Evolutionary conservation across 768 basidiomycete genomes (phyloP).

Genomic region (Termitomyces bulborhizus): DNA sequence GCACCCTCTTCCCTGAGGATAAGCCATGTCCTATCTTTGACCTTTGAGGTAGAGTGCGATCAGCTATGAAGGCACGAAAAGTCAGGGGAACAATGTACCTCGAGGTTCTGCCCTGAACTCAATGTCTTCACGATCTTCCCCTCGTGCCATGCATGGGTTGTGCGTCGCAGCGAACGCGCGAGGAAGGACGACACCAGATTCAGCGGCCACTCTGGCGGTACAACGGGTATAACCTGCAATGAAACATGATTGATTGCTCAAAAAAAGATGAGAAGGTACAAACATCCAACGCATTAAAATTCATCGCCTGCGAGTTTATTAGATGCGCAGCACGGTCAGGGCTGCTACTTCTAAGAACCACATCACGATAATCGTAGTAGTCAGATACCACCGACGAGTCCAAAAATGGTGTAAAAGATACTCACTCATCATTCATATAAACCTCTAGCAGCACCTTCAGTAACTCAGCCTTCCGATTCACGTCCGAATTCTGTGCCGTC

Average conservation of each 20-base stretch:
- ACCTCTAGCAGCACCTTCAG: slow-evolving; percentile 72
- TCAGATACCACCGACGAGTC: no score
- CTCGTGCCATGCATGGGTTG: slow-evolving; percentile 65
- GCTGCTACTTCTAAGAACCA: slow-evolving; percentile 37
- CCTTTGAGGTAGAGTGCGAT: slow-evolving; percentile 22
- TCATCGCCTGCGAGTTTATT: slow-evolving; percentile 74
- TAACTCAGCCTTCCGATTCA: slow-evolving; percentile 46
- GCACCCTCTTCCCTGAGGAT: slow-evolving; percentile 58
- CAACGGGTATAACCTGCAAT: slow-evolving; percentile 49
- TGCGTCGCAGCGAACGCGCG: slow-evolving; percentile 68
- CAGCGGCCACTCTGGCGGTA: slow-evolving; percentile 77
- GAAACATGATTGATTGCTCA: neutral
- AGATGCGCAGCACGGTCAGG: slow-evolving; percentile 59
- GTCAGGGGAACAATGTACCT: slow-evolving; percentile 27
- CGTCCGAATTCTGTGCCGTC: slow-evolving; percentile 28
- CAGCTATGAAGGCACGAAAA: neutral
- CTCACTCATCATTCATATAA: slow-evolving; percentile 75
- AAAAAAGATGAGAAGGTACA: slow-evolving; percentile 17
- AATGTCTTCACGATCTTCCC: slow-evolving; percentile 74
- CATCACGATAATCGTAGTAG: neutral
- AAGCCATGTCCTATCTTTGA: slow-evolving; percentile 54
- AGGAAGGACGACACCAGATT: slow-evolving; percentile 70
- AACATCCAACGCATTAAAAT: slow-evolving; percentile 75
- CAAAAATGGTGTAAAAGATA: no score
- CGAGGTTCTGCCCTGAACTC: slow-evolving; percentile 73